These are phyloP conservation scores for Trypanosomatidae sp. DNA, from an alignment of 208 protist genomes.

Conservation along the genomic window DNA sequence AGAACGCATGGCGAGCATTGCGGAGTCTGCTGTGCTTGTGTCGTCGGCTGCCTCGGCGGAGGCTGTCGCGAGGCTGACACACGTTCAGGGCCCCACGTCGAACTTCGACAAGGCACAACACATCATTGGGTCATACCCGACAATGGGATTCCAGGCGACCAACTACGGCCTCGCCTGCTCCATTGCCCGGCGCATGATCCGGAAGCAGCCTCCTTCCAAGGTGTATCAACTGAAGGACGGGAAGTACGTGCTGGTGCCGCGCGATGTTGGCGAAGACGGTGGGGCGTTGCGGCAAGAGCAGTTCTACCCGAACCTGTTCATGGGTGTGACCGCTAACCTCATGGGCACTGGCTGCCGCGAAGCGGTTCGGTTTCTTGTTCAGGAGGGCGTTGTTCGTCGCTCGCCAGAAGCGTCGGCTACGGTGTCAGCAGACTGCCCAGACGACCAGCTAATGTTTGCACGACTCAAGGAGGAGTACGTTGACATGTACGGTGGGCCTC, in stretches of 20 bases:
- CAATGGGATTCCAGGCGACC: slow-evolving; percentile 78
- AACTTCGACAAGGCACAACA: slow-evolving; percentile 30
- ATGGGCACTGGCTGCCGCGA: slow-evolving; percentile 85
- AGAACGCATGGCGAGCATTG: slow-evolving; percentile 46
- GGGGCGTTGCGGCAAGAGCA: slow-evolving; percentile 1
- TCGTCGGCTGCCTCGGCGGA: slow-evolving; percentile 26
- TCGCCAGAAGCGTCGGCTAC: slow-evolving; percentile 13
- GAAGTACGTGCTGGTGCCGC: slow-evolving; percentile 47
- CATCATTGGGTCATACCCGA: slow-evolving; percentile 36
- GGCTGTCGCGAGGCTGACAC: slow-evolving; percentile 22
- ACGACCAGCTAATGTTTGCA: slow-evolving; percentile 27
- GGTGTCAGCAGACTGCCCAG: slow-evolving; percentile 14
- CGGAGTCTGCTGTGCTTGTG: slow-evolving; percentile 52
- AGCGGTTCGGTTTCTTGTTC: slow-evolving; percentile 74
- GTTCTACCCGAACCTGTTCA: slow-evolving; percentile 66
- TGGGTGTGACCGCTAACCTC: slow-evolving; percentile 77
- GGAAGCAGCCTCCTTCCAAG: slow-evolving; percentile 47
- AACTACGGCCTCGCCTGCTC: slow-evolving; percentile 56
- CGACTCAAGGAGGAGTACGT: slow-evolving; percentile 23
- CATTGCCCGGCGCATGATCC: slow-evolving; percentile 59
- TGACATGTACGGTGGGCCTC: slow-evolving; percentile 11
- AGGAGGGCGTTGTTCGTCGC: slow-evolving; percentile 54
- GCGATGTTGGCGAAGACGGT: slow-evolving; percentile 18
- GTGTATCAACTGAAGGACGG: slow-evolving; percentile 51
- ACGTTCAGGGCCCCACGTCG: slow-evolving; percentile 43